A percentile compares a stretch with the other conserved stretches of the same genome.
Evolutionary conservation across 2,329 filamentous ascomycete genomes (phyloP).

Genomic region (Colletotrichum noveboracense): DNA sequence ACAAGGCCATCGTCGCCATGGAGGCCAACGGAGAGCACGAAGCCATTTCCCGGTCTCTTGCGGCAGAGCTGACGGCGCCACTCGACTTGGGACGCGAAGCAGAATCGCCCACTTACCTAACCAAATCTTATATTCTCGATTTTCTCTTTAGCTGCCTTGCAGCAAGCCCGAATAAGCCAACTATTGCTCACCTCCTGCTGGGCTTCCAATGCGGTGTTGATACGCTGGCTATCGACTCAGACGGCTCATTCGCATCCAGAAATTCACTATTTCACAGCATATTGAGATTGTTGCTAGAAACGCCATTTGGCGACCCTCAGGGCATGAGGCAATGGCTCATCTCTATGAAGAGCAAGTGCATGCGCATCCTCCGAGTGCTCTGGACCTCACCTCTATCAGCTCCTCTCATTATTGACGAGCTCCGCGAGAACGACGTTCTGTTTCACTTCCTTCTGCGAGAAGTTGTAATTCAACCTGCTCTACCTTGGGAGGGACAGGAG

Average conservation of each 20-base stretch:
- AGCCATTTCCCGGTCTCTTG: constrained; percentile 77
- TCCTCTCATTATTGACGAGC: constrained; percentile 74
- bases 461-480: constrained; percentile 69
- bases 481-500: constrained; percentile 75
- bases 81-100: constrained; percentile 77
- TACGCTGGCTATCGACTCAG: constrained; percentile 69
- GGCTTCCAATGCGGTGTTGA: constrained; percentile 83
- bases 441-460: constrained; percentile 78
- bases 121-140: constrained; percentile 84
- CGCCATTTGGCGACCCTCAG: constrained; percentile 68
- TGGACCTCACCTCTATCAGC: constrained; percentile 86
- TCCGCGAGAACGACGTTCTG: constrained; percentile 81
- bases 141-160: constrained; percentile 84
- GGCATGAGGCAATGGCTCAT: constrained; percentile 72
- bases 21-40: constrained; percentile 82
- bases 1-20: constrained; percentile 87
- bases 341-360: constrained; percentile 69
- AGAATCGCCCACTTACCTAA: constrained; percentile 74
- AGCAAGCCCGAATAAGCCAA: constrained; percentile 77
- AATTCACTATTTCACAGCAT: constrained; percentile 86
- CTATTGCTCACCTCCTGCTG: constrained; percentile 87
- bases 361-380: constrained; percentile 78
- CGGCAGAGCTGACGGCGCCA: constrained; percentile 68
- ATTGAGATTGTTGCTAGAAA: constrained; percentile 71
- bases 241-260: constrained; percentile 73